Evolutionary conservation across 1,139 yeast species (phyloP).

Genomic region (Saccharomycopsis crataegensis): DNA sequence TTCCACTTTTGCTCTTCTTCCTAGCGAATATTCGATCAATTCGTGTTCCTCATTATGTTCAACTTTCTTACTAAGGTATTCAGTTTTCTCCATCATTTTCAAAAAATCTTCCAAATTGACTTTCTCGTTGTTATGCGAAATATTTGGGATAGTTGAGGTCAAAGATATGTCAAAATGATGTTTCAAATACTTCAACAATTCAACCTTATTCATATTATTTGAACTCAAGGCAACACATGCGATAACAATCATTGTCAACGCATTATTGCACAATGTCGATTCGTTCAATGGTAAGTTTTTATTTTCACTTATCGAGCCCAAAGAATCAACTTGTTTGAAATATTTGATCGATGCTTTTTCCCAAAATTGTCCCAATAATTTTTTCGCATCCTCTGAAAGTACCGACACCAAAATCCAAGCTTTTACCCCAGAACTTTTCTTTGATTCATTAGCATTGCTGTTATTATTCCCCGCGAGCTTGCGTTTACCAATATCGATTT

Average conservation of each 20-base stretch:
- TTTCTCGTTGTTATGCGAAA: slow-evolving; percentile 4
- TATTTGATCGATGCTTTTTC: slow-evolving; percentile 4
- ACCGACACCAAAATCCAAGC: slow-evolving; percentile 9
- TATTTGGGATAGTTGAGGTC: neutral
- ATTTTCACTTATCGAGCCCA: neutral
- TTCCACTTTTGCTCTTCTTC: slow-evolving; percentile 31
- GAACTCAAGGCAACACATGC: slow-evolving; percentile 28
- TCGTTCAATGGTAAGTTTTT: slow-evolving; percentile 20
- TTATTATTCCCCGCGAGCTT: slow-evolving; percentile 21
- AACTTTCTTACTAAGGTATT: slow-evolving; percentile 24
- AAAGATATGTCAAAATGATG: slow-evolving; percentile 25
- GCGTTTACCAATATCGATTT: slow-evolving; percentile 27
- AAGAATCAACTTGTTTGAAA: slow-evolving; percentile 5
- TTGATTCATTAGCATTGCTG: neutral
- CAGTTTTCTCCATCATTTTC: slow-evolving; percentile 27
- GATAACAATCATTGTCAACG: slow-evolving; percentile 28
- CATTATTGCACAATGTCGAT: slow-evolving; percentile 25
- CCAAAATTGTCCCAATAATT: slow-evolving; percentile 12
- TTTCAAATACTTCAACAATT: slow-evolving; percentile 26
- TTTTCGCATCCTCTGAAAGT: neutral
- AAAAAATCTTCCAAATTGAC: slow-evolving; percentile 26
- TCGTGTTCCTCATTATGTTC: slow-evolving; percentile 24
- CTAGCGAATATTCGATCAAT: slow-evolving; percentile 30
- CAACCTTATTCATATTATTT: slow-evolving; percentile 31
- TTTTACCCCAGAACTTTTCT: neutral